A percentile compares a stretch with the other conserved stretches of the same genome.
Conservation (phyloP, 805 yeast species). For the Kodamaea restingae region DNA sequence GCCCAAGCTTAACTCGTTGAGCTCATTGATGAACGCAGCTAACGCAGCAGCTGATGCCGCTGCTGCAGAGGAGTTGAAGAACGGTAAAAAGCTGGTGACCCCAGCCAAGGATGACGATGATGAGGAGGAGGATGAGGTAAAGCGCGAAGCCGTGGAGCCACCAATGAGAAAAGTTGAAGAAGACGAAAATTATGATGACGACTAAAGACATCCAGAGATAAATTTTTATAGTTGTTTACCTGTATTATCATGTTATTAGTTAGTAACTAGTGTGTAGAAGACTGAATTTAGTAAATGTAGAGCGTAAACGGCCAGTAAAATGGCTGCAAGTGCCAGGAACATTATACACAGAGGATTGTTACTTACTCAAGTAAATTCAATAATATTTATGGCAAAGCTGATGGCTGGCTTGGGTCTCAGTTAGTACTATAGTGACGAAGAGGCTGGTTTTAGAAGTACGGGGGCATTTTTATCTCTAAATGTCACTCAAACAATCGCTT, state of each 20-base stretch:
- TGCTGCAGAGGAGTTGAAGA: slow-evolving; percentile 8
- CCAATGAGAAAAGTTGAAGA: slow-evolving; percentile 44
- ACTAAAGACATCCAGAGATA: slow-evolving; percentile 14
- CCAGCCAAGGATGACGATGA: slow-evolving; percentile 24
- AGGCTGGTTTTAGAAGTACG: too few species aligned
- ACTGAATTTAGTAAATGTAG: too few species aligned
- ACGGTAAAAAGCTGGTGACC: slow-evolving; percentile 2
- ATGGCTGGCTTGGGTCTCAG: too few species aligned
- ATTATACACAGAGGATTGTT: too few species aligned
- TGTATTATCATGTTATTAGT: slow-evolving; percentile 9
- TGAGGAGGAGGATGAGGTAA: slow-evolving; percentile 22
- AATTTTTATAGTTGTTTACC: slow-evolving; percentile 6
- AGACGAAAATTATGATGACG: slow-evolving; percentile 46
- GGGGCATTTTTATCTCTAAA: too few species aligned
- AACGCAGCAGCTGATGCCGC: slow-evolving; percentile 17
- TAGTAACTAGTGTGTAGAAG: not conserved
- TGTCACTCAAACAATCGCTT: too few species aligned
- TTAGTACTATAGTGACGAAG: too few species aligned
- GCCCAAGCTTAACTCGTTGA: slow-evolving; percentile 15
- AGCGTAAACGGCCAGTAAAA: too few species aligned
- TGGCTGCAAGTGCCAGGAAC: too few species aligned
- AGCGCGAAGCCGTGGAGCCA: slow-evolving; percentile 34
- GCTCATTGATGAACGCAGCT: slow-evolving; percentile 29
- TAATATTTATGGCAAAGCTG: too few species aligned
- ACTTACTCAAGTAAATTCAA: too few species aligned